Percentiles rank a stretch among this genome's conserved stretches.
These are phyloP conservation scores for Curvularia eragrostidis DNA, from an alignment of 2,329 filamentous ascomycete species.

Conservation along the genomic window DNA sequence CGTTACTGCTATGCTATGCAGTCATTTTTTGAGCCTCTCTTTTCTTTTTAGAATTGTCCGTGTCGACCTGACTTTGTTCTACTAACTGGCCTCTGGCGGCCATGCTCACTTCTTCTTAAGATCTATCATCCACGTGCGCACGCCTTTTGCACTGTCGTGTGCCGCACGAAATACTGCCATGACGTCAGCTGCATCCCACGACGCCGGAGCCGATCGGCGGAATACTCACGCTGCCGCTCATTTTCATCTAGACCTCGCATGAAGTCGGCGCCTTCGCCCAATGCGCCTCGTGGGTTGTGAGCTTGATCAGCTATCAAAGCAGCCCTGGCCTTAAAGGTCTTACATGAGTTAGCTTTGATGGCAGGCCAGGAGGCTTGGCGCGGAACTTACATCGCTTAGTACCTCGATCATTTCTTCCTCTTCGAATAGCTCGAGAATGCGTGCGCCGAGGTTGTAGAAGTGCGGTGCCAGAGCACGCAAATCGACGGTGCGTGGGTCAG, in stretches of 20 bases:
- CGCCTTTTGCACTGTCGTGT: constrained; percentile 56
- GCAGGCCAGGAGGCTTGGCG: neutral
- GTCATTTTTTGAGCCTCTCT: neutral
- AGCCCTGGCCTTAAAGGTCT: constrained; percentile 82
- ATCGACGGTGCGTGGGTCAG: constrained; percentile 85
- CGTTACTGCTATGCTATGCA: constrained; percentile 1
- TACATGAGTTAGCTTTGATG: constrained; percentile 37
- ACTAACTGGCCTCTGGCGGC: neutral
- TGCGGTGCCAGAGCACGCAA: constrained; percentile 82
- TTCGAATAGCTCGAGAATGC: constrained; percentile 89
- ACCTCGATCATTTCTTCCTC: constrained; percentile 79
- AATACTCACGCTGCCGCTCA: constrained; percentile 69
- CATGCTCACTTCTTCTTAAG: constrained; percentile 48
- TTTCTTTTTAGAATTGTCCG: neutral
- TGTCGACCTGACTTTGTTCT: neutral
- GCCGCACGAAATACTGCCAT: constrained; percentile 55
- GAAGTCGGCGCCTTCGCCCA: constrained; percentile 76
- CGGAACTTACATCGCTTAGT: constrained; percentile 51
- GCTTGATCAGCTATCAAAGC: constrained; percentile 87
- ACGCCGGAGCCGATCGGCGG: neutral
- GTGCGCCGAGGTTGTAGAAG: constrained; percentile 84
- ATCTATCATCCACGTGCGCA: constrained; percentile 55
- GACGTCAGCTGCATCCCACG: constrained; percentile 15
- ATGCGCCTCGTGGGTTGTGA: constrained; percentile 77
- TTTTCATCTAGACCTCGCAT: constrained; percentile 87